Conservation (phyloP, 2,329 filamentous ascomycete genomes). For the Stagonosporopsis rhizophila region DNA sequence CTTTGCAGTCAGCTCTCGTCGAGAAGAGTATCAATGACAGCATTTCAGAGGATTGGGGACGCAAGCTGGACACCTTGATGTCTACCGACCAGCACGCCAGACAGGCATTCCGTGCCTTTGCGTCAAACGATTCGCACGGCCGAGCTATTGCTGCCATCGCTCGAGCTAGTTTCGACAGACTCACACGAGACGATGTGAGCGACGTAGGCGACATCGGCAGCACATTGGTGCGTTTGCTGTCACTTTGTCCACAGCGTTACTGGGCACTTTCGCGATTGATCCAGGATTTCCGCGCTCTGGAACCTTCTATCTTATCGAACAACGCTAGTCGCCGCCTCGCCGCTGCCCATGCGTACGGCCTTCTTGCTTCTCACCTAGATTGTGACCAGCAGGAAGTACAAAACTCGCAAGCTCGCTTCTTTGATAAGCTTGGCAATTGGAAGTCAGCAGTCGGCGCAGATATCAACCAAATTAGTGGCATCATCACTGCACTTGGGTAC, state of each 20-base stretch:
- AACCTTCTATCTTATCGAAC: constrained; percentile 72
- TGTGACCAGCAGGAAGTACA: constrained; percentile 52
- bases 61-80: constrained; percentile 75
- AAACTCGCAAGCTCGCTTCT: constrained; percentile 55
- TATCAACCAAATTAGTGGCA: constrained; percentile 66
- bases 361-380: constrained; percentile 71
- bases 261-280: constrained; percentile 42
- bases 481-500: constrained; percentile 65
- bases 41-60: constrained; percentile 83
- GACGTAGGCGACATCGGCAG: constrained; percentile 55
- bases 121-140: constrained; percentile 42
- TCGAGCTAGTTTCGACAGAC: constrained; percentile 54
- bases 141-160: constrained; percentile 52
- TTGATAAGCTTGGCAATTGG: constrained; percentile 60
- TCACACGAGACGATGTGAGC: constrained; percentile 50
- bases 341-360: constrained; percentile 75
- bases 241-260: constrained; percentile 60
- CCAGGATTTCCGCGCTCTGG: constrained; percentile 57
- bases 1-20: constrained; percentile 64
- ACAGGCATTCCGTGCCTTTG: constrained; percentile 63
- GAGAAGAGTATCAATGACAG: constrained; percentile 55
- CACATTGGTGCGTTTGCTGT: constrained; percentile 62
- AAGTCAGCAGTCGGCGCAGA: constrained; percentile 66
- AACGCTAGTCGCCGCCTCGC: constrained; percentile 71
- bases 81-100: constrained; percentile 73